These are phyloP conservation scores for Colletotrichum aenigma DNA, from an alignment of 2,329 filamentous ascomycete species.

Conservation along the genomic window DNA sequence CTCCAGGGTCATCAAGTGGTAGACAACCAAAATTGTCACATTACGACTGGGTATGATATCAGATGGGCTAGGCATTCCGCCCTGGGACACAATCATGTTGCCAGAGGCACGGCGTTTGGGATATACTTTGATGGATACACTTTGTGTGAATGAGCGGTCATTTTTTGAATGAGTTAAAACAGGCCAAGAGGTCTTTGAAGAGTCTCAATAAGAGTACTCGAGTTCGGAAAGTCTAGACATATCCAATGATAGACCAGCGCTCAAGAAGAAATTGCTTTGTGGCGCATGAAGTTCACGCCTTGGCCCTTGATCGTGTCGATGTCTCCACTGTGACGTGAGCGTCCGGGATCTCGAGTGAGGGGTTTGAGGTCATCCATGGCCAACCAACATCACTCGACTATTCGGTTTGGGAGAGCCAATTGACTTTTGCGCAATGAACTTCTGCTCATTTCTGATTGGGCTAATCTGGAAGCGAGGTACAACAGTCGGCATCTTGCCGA, in stretches of 20 bases:
- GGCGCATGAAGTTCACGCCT: neutral
- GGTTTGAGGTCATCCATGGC: neutral
- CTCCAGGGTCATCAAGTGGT: constrained; percentile 42
- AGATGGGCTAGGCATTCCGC: neutral
- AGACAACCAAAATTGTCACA: neutral
- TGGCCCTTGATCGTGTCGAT: neutral
- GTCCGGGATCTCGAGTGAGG: neutral
- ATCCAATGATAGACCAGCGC: neutral
- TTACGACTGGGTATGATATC: constrained; percentile 8
- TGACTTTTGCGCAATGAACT: neutral
- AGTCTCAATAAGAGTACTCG: neutral
- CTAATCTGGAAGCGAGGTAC: neutral
- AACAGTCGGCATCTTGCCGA: neutral
- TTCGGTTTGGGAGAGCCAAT: neutral
- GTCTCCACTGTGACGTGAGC: neutral
- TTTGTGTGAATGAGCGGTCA: neutral
- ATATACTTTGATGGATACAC: constrained; percentile 1
- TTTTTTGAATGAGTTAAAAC: neutral
- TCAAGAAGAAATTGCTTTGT: neutral
- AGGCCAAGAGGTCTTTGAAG: neutral
- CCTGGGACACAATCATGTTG: neutral
- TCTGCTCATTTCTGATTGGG: neutral
- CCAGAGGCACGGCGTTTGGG: constrained; percentile 7
- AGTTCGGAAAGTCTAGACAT: neutral
- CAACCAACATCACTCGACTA: neutral